Evolutionary conservation across 2,329 filamentous ascomycete genomes (phyloP).

Genomic region (Neofusicoccum laricinum): DNA sequence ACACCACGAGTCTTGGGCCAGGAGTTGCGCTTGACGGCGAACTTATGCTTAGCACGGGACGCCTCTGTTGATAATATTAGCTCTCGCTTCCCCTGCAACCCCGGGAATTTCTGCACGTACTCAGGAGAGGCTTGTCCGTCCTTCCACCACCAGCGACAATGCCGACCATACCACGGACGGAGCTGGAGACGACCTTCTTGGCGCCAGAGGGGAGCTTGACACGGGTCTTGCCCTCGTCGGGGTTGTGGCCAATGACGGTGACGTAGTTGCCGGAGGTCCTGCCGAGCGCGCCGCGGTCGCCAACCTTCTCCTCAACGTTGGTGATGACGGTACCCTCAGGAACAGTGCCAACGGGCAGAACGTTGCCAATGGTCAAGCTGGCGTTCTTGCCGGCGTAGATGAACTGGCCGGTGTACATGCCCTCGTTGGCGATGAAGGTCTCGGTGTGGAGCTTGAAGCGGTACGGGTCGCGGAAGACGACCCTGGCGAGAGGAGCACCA

Average conservation of each 20-base stretch:
- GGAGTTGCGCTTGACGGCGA: constrained; percentile 99
- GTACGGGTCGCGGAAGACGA: constrained; percentile 97
- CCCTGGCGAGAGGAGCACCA: constrained; percentile 95
- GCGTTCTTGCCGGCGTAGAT: constrained; percentile 99
- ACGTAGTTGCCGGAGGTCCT: constrained; percentile 99
- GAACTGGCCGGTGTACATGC: constrained; percentile 99
- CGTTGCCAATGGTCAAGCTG: constrained; percentile 92
- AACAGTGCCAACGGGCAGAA: constrained; percentile 89
- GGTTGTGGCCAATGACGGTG: constrained; percentile 63
- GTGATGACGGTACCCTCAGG: constrained; percentile 99
- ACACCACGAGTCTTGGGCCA: constrained; percentile 99
- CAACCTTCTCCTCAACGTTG: constrained; percentile 99
- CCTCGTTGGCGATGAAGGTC: constrained; percentile 99
- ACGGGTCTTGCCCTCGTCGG: constrained; percentile 91
- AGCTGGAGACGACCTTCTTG: constrained; percentile 97
- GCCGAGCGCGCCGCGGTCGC: constrained; percentile 93
- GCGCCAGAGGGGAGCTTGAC: constrained; percentile 98
- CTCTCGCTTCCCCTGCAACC: neutral
- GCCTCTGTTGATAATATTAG: constrained; percentile 69
- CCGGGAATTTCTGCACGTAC: constrained; percentile 49
- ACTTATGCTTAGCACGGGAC: constrained; percentile 99
- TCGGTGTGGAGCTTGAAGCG: constrained; percentile 95
- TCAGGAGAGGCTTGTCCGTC: constrained; percentile 99
- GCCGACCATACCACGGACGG: constrained; percentile 95
- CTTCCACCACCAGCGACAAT: constrained; percentile 99